Evolutionary conservation across 192 early-diverging fungal species (phyloP).

Genomic region (Coemansia sp.): DNA sequence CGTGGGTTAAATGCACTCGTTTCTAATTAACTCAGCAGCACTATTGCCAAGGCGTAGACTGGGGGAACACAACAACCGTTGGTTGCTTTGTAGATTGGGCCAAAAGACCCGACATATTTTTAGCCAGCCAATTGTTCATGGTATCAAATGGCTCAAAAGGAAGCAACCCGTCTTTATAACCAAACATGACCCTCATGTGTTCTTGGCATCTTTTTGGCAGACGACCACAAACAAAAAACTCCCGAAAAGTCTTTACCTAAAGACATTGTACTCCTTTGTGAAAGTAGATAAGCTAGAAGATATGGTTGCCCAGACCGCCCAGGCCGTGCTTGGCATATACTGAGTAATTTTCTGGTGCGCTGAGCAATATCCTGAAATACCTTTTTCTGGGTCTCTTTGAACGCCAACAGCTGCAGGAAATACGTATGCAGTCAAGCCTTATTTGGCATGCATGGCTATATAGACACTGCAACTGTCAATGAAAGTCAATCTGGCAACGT

Average conservation of each 20-base stretch:
- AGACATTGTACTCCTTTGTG: neutral
- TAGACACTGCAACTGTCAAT: too few relatives aligned
- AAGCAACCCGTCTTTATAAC: neutral
- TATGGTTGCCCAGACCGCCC: neutral
- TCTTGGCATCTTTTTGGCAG: neutral
- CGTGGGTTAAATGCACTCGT: neutral
- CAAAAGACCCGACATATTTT: neutral
- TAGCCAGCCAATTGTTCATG: conserved; percentile 1
- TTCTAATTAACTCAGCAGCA: neutral
- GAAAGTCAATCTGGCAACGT: too few relatives aligned
- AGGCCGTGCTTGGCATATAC: neutral
- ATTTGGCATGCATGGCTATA: neutral
- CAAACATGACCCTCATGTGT: neutral
- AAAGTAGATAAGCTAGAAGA: neutral
- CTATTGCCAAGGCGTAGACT: neutral
- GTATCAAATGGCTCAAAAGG: neutral
- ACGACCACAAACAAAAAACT: neutral
- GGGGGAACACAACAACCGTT: neutral
- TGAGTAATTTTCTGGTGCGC: neutral
- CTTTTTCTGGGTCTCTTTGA: too few relatives aligned
- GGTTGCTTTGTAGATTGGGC: neutral
- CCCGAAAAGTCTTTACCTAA: neutral
- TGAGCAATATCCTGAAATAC: neutral
- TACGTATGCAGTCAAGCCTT: too few relatives aligned
- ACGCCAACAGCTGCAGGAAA: too few relatives aligned